phyloP scores from a whole-genome alignment of 2,329 filamentous ascomycete genomes.

The Phyllachora maydis region DNA sequence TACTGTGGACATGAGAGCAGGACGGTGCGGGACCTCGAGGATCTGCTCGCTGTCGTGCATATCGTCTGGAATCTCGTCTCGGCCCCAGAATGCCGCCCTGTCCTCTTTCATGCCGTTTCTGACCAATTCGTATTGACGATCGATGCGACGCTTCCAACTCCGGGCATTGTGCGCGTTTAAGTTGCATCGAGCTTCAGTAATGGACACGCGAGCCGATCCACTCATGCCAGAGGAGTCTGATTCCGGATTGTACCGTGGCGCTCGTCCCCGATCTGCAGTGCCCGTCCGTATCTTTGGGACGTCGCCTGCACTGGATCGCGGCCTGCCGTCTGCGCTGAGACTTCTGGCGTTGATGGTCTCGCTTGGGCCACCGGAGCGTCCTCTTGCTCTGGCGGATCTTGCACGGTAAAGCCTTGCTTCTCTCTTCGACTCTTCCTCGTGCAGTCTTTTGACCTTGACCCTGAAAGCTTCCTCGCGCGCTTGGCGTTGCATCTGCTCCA shows the following conservation, averaged over 20 bases:
- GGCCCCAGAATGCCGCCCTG: slow-evolving; percentile 61
- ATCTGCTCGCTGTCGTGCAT: slow-evolving; percentile 68
- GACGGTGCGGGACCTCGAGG: slow-evolving; percentile 65
- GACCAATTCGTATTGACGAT: slow-evolving; percentile 49
- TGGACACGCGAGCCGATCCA: slow-evolving; percentile 48
- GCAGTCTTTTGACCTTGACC: slow-evolving; percentile 69
- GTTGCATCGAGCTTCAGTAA: slow-evolving; percentile 54
- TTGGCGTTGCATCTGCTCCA: slow-evolving; percentile 77
- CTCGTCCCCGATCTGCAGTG: slow-evolving; percentile 21
- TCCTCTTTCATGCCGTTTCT: slow-evolving; percentile 60
- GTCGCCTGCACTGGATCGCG: slow-evolving; percentile 13
- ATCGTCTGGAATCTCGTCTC: slow-evolving; percentile 64
- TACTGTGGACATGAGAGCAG: slow-evolving; percentile 59
- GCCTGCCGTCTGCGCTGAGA: slow-evolving; percentile 30
- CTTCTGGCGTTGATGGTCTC: slow-evolving; percentile 23
- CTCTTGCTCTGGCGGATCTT: slow-evolving; percentile 26
- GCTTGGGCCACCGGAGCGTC: slow-evolving; percentile 11
- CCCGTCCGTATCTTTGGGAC: too few species aligned
- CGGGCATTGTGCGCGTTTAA: slow-evolving; percentile 67
- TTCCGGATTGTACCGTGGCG: slow-evolving; percentile 62
- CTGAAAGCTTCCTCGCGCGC: slow-evolving; percentile 80
- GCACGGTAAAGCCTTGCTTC: slow-evolving; percentile 30
- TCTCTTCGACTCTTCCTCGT: slow-evolving; percentile 43
- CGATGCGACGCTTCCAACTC: slow-evolving; percentile 84
- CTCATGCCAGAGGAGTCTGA: slow-evolving; percentile 47